phyloP scores from a whole-genome alignment of 164 flowering plant species.

The Chimonanthus praecox region DNA sequence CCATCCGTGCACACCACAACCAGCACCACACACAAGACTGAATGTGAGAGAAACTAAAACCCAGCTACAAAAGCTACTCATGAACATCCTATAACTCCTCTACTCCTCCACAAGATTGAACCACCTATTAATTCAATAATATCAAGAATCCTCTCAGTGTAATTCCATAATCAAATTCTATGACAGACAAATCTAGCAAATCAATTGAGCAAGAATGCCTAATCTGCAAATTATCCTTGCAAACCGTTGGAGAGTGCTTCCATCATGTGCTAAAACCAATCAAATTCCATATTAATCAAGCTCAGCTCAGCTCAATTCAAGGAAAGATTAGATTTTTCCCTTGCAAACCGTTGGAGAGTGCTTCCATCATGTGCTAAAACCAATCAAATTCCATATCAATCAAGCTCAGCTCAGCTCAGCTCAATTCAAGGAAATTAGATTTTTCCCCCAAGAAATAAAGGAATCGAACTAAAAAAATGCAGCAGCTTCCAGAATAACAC shows the following conservation, averaged over 20 bases:
- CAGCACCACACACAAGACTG: conserved; percentile 9
- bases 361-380: background rate
- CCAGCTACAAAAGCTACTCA: conserved; percentile 17
- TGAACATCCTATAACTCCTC: conserved; percentile 31
- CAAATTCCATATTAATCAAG: background rate
- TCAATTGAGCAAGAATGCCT: background rate
- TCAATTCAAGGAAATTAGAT: background rate
- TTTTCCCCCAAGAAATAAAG: background rate
- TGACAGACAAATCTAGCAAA: background rate
- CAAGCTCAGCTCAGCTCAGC: conserved; percentile 6
- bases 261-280: background rate
- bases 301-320: conserved; percentile 2
- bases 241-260: background rate
- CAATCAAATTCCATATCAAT: background rate
- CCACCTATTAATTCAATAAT: conserved; percentile 1
- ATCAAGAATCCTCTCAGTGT: conserved; percentile 17
- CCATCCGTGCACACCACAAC: conserved; percentile 18
- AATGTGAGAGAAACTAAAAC: conserved; percentile 16
- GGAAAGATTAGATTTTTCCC: too few species aligned
- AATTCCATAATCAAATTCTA: conserved; percentile 1
- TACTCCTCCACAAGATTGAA: conserved; percentile 9
- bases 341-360: background rate
- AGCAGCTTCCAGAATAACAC: background rate
- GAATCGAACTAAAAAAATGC: conserved; percentile 5
- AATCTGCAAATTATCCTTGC: background rate